phyloP scores from a whole-genome alignment of 2,329 filamentous ascomycete species.

The Microdochium nivale region DNA sequence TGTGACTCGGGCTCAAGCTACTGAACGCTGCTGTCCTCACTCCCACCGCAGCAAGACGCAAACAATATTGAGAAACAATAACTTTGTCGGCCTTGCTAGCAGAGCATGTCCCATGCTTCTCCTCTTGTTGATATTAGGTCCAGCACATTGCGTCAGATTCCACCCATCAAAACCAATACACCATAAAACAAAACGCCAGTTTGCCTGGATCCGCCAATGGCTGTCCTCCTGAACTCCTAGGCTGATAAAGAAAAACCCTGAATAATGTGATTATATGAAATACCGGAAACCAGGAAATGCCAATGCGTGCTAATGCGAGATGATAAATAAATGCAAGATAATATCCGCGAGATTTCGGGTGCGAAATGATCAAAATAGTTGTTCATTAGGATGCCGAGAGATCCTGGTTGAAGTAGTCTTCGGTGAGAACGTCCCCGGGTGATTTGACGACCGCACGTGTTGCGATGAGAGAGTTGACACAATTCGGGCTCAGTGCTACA shows the following conservation, averaged over 20 bases:
- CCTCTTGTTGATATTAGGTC: too few species aligned
- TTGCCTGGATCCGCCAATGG: not conserved
- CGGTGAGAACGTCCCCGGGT: not conserved
- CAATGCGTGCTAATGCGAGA: not conserved
- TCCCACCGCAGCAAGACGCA: not conserved
- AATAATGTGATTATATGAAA: not conserved
- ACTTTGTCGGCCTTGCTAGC: too few species aligned
- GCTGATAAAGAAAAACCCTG: not conserved
- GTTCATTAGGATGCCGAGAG: not conserved
- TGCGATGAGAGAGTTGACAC: not conserved
- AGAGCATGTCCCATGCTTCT: too few species aligned
- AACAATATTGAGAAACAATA: not conserved
- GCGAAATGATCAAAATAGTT: not conserved
- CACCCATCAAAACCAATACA: too few species aligned
- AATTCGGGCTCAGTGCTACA: not conserved
- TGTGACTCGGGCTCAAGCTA: not conserved
- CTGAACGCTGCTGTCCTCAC: not conserved
- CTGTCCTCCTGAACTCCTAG: not conserved
- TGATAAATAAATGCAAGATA: not conserved
- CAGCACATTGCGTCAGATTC: too few species aligned
- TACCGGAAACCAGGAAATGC: not conserved
- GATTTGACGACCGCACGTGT: not conserved
- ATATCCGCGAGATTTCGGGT: not conserved
- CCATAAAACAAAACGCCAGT: not conserved
- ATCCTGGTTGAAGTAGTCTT: not conserved